Conservation (phyloP, 345 rosid species). For the Mercurialis annua region DNA sequence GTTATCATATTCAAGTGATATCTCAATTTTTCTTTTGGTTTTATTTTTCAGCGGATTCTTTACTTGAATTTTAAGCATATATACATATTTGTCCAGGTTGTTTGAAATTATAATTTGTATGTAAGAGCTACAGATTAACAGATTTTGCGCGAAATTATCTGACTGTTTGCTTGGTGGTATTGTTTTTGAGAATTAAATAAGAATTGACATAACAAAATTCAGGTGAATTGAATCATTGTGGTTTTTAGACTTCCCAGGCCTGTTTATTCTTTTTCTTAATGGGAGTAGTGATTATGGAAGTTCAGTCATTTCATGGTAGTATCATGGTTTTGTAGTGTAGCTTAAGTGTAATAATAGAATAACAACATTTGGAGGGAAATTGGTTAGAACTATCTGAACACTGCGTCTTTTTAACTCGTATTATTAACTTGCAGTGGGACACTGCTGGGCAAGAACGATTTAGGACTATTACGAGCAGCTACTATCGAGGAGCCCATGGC, state of each 20-base stretch:
- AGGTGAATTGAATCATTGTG: too few relatives aligned
- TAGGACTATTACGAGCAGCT: slow-evolving; percentile 39
- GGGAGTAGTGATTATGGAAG: neutral
- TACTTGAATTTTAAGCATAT: too few relatives aligned
- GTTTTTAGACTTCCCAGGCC: too few relatives aligned
- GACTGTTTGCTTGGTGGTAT: too few relatives aligned
- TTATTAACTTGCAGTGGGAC: slow-evolving; percentile 30
- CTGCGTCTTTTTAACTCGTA: neutral
- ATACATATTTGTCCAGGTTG: too few relatives aligned
- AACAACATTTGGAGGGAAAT: neutral
- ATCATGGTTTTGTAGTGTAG: neutral
- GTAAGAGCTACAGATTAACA: too few relatives aligned
- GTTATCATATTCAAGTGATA: slow-evolving; percentile 1
- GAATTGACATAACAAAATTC: too few relatives aligned
- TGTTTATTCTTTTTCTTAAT: too few relatives aligned
- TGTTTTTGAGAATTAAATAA: too few relatives aligned
- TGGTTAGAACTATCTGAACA: neutral
- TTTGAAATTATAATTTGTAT: neutral
- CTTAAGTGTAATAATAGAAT: neutral
- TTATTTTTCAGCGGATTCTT: too few relatives aligned
- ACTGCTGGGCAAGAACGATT: slow-evolving; percentile 39
- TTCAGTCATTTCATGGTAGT: neutral
- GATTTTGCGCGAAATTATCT: too few relatives aligned
- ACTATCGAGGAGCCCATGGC: slow-evolving; percentile 36
- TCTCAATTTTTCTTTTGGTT: too few relatives aligned